Percentiles rank a stretch among this genome's conserved stretches.
phyloP scores from a whole-genome alignment of 2,329 filamentous ascomycete genomes.

The Neoascochyta sp. region DNA sequence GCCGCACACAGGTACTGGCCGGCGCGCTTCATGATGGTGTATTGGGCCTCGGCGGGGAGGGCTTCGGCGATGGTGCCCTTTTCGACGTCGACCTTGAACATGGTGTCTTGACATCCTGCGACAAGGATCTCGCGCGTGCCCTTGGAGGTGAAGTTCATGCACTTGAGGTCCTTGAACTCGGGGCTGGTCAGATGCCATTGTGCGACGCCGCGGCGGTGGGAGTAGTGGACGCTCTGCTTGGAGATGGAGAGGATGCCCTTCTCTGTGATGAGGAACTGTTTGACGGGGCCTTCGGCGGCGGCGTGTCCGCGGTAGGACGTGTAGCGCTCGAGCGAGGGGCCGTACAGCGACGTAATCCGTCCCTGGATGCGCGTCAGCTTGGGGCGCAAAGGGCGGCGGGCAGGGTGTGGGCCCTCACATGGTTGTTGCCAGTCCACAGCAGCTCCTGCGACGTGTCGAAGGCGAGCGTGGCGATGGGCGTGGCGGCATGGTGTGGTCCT shows the following conservation, averaged over 20 bases:
- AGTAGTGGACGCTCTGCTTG: slow-evolving; percentile 79
- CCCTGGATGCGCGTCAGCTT: slow-evolving; percentile 55
- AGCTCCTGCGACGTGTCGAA: slow-evolving; percentile 90
- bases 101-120: slow-evolving; percentile 78
- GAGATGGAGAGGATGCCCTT: slow-evolving; percentile 86
- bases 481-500: slow-evolving; percentile 62
- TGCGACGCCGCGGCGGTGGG: slow-evolving; percentile 73
- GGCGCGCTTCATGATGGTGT: slow-evolving; percentile 87
- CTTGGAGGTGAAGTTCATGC: slow-evolving; percentile 93
- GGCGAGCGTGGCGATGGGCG: slow-evolving; percentile 72
- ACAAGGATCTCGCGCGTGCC: slow-evolving; percentile 79
- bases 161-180: slow-evolving; percentile 81
- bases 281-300: slow-evolving; percentile 69
- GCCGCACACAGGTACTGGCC: slow-evolving; percentile 87
- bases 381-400: slow-evolving; percentile 1
- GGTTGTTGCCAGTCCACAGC: slow-evolving; percentile 89
- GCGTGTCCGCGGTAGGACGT: slow-evolving; percentile 83
- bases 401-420: slow-evolving; percentile 54
- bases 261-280: slow-evolving; percentile 87
- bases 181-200: slow-evolving; percentile 80
- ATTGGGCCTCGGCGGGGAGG: slow-evolving; percentile 68
- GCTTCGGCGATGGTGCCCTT: slow-evolving; percentile 46
- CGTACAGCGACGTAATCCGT: slow-evolving; percentile 82
- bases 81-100: slow-evolving; percentile 72
- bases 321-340: slow-evolving; percentile 79